A percentile compares a stretch with the other conserved stretches of the same genome.
Evolutionary conservation across 129 eudicot genomes (phyloP).

Genomic region (Ambrosia trifida): DNA sequence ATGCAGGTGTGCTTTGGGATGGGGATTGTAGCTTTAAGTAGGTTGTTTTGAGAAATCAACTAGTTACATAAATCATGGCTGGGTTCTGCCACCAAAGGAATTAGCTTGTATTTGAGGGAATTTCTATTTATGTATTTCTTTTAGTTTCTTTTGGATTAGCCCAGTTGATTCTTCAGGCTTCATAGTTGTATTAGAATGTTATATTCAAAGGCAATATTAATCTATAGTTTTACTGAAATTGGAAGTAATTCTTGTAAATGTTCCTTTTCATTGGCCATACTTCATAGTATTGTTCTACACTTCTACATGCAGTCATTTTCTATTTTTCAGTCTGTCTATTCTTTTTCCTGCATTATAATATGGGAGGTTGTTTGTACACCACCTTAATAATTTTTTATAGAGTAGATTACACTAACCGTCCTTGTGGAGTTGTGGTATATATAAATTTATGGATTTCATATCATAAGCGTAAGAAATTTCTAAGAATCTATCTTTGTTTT

Average conservation of each 20-base stretch:
- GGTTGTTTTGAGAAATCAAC: constrained; percentile 19
- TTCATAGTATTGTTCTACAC: neutral
- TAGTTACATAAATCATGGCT: constrained; percentile 11
- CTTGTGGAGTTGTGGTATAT: neutral
- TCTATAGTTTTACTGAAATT: neutral
- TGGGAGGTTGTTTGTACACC: neutral
- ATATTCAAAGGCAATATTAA: neutral
- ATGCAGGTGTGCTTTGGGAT: constrained; percentile 24
- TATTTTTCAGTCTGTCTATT: neutral
- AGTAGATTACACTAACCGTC: neutral
- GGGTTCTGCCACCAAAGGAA: constrained; percentile 14
- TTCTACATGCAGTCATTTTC: neutral
- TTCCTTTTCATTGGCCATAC: neutral
- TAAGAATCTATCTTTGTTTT: neutral
- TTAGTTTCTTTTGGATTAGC: neutral
- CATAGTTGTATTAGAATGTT: neutral
- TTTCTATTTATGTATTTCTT: neutral
- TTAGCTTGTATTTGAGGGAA: constrained; percentile 23
- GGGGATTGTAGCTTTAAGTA: constrained; percentile 4
- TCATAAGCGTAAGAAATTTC: neutral
- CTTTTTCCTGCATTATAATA: neutral
- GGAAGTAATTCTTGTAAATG: neutral
- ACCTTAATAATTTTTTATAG: neutral
- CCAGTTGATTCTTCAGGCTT: neutral
- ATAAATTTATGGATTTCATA: neutral